Evolutionary conservation across 306 rosid species (phyloP).

Genomic region (Potentilla sterilis): DNA sequence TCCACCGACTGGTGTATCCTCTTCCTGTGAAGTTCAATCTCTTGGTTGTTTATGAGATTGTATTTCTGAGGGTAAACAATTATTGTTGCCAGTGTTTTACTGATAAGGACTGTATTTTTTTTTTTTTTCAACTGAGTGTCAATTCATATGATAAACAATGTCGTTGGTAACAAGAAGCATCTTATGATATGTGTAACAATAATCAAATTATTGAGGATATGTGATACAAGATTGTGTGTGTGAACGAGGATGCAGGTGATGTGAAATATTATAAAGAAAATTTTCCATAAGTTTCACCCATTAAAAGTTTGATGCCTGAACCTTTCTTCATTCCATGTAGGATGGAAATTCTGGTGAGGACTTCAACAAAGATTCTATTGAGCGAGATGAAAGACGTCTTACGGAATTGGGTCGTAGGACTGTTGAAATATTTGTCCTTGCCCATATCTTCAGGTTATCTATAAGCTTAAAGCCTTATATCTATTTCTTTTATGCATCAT

Average conservation of each 20-base stretch:
- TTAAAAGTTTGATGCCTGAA: constrained; percentile 22
- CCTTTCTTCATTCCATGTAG: constrained; percentile 37
- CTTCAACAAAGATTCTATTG: constrained; percentile 87
- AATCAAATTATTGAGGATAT: not conserved
- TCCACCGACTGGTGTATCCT: not conserved
- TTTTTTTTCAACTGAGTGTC: not conserved
- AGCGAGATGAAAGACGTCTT: constrained; percentile 94
- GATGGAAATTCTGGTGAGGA: constrained; percentile 97
- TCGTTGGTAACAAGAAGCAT: not conserved
- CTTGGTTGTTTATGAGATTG: not conserved
- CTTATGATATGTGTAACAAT: not conserved
- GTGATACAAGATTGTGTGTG: not conserved
- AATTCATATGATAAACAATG: not conserved
- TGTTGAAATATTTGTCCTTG: constrained; percentile 97
- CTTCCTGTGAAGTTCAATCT: not conserved
- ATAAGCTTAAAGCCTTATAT: constrained; percentile 6
- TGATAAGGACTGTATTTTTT: not conserved
- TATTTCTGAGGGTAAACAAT: not conserved
- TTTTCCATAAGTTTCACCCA: not conserved
- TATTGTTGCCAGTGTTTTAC: not conserved
- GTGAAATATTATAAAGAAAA: not conserved
- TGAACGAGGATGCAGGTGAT: not conserved
- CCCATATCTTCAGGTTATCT: constrained; percentile 82
- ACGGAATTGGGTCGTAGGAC: constrained; percentile 97
- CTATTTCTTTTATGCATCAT: constrained; percentile 3